Conservation (phyloP, 495 filamentous ascomycete genomes). For the Penicillium waksmanii region DNA sequence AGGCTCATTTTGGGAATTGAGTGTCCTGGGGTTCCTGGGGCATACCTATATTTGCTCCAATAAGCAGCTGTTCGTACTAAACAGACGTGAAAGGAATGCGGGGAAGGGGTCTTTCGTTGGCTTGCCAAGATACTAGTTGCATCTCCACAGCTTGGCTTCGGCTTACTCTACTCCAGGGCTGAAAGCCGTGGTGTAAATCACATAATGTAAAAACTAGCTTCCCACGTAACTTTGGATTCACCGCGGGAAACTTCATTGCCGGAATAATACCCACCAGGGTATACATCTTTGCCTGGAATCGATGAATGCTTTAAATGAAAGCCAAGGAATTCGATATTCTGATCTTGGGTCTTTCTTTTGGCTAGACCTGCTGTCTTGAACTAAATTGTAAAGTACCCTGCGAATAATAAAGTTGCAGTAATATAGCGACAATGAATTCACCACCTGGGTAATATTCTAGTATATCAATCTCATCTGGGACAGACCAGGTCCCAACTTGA, state of each 20-base stretch:
- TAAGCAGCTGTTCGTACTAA: background rate
- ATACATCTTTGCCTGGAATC: background rate
- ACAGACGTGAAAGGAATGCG: background rate
- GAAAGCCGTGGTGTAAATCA: background rate
- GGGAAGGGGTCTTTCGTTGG: background rate
- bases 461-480: background rate
- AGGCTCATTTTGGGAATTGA: background rate
- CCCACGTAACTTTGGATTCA: conserved; percentile 4
- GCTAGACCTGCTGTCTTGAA: too few relatives aligned
- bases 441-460: background rate
- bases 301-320: background rate
- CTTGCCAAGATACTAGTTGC: background rate
- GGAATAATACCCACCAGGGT: background rate
- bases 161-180: background rate
- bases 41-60: background rate
- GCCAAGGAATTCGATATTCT: background rate
- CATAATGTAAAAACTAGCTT: background rate
- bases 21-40: background rate
- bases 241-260: background rate
- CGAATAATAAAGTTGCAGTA: background rate
- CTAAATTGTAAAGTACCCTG: too few relatives aligned
- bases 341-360: too few relatives aligned
- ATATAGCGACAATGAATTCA: background rate
- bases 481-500: too few relatives aligned
- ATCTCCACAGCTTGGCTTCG: conserved; percentile 3